Conservation (phyloP, 2,329 filamentous ascomycete species). For the Iodosphaeria phyllophila region DNA sequence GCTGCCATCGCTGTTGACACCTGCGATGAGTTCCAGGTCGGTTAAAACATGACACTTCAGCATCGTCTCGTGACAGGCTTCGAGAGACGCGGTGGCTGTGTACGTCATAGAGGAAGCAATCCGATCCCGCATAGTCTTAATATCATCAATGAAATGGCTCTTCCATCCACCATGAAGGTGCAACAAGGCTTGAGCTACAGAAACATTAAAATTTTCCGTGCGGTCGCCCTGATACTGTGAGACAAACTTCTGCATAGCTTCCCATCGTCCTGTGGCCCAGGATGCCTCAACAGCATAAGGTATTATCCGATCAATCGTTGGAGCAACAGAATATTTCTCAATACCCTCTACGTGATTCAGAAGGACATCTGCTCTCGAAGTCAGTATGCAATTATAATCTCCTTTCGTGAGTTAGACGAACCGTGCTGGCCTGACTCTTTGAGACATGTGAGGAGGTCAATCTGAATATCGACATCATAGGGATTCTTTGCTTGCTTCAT, state of each 20-base stretch:
- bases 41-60: conserved; percentile 74
- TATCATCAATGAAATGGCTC: conserved; percentile 31
- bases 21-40: conserved; percentile 65
- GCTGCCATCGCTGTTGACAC: conserved; percentile 21
- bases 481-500: conserved; percentile 69
- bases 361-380: conserved; percentile 45
- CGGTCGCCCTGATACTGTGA: conserved; percentile 29
- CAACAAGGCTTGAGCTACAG: conserved; percentile 49
- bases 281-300: conserved; percentile 81
- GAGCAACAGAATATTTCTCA: conserved; percentile 23
- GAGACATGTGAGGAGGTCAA: conserved; percentile 70
- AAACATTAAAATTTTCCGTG: conserved; percentile 61
- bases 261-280: conserved; percentile 77
- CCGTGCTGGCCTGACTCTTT: conserved; percentile 93
- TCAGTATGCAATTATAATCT: conserved; percentile 4
- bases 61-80: conserved; percentile 69
- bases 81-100: conserved; percentile 62
- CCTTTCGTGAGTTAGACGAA: conserved; percentile 1
- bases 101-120: conserved; percentile 58
- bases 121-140: conserved; percentile 48
- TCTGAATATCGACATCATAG: conserved; percentile 56
- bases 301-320: conserved; percentile 43
- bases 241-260: conserved; percentile 51
- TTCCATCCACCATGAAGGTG: conserved; percentile 34
- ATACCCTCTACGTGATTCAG: conserved; percentile 76